Conservation (phyloP, 2,329 filamentous ascomycete species). For the Nigrospora sphaerica region DNA sequence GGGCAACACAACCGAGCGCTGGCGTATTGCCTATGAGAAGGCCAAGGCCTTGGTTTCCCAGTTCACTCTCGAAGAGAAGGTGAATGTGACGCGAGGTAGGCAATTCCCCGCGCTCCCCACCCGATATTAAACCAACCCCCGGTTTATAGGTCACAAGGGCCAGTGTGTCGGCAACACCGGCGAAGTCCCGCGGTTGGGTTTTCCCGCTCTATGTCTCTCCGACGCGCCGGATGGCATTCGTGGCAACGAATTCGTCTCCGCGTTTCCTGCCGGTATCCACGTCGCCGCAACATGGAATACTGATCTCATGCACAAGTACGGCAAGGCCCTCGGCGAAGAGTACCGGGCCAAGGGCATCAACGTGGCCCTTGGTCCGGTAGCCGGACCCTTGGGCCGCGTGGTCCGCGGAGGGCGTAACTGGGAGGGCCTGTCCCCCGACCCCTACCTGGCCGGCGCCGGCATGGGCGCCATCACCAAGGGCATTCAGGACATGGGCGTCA, state of each 20-base stretch:
- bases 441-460: constrained; percentile 49
- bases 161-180: constrained; percentile 39
- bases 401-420: constrained; percentile 24
- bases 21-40: constrained; percentile 60
- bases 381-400: constrained; percentile 57
- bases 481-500: constrained; percentile 66
- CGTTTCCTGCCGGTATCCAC: constrained; percentile 52
- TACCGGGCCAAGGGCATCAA: constrained; percentile 27
- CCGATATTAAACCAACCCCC: background rate
- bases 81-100: constrained; percentile 10
- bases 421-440: constrained; percentile 45
- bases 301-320: constrained; percentile 32
- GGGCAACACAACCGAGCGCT: constrained; percentile 39
- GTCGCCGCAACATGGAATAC: constrained; percentile 57
- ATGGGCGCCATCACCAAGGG: constrained; percentile 53
- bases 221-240: constrained; percentile 26
- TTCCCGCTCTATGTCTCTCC: constrained; percentile 33
- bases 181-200: constrained; percentile 31
- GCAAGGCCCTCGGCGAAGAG: constrained; percentile 24
- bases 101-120: too few relatives aligned
- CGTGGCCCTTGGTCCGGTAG: constrained; percentile 44
- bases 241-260: constrained; percentile 35
- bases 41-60: constrained; percentile 62
- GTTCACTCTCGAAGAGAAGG: constrained; percentile 72
- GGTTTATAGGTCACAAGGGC: background rate